Percentiles rank a stretch among this genome's conserved stretches.
Evolutionary conservation across 2,329 filamentous ascomycete genomes (phyloP).

Genomic region (Colletotrichum chrysophilum): DNA sequence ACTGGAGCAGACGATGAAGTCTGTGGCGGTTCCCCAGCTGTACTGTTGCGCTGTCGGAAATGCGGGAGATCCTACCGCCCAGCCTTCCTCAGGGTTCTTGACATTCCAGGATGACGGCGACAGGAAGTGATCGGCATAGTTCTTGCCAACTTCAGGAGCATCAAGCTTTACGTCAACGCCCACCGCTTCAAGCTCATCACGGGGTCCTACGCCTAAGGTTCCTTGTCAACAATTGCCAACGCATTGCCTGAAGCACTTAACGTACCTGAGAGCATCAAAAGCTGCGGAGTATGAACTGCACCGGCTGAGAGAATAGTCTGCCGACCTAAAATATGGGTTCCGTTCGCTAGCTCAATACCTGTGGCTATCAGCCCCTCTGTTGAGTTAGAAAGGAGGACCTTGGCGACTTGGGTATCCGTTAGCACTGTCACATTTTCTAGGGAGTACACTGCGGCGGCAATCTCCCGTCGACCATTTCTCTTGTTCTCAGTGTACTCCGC

Average conservation of each 20-base stretch:
- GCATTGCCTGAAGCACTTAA: fast-evolving
- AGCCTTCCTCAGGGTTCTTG: slow-evolving; percentile 32
- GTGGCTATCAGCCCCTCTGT: slow-evolving; percentile 22
- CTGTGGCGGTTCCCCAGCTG: slow-evolving; percentile 28
- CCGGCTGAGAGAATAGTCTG: slow-evolving; percentile 49
- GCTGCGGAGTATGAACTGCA: slow-evolving; percentile 56
- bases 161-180: slow-evolving; percentile 46
- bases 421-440: slow-evolving; percentile 30
- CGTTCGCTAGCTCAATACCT: slow-evolving; percentile 31
- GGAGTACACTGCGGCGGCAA: slow-evolving; percentile 26
- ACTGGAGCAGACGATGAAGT: slow-evolving; percentile 38
- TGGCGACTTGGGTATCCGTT: slow-evolving; percentile 27
- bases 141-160: slow-evolving; percentile 54
- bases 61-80: slow-evolving; percentile 29
- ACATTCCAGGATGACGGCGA: slow-evolving; percentile 33
- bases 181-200: slow-evolving; percentile 42
- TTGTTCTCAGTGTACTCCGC: slow-evolving; percentile 32
- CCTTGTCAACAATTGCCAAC: neutral
- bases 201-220: slow-evolving; percentile 48
- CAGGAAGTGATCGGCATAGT: slow-evolving; percentile 47
- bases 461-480: slow-evolving; percentile 27
- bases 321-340: slow-evolving; percentile 30
- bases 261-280: slow-evolving; percentile 50
- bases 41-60: slow-evolving; percentile 31
- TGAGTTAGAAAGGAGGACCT: slow-evolving; percentile 12